Conservation (phyloP, 1,284 basidiomycete species). For the Taiwanofungus camphoratus region DNA sequence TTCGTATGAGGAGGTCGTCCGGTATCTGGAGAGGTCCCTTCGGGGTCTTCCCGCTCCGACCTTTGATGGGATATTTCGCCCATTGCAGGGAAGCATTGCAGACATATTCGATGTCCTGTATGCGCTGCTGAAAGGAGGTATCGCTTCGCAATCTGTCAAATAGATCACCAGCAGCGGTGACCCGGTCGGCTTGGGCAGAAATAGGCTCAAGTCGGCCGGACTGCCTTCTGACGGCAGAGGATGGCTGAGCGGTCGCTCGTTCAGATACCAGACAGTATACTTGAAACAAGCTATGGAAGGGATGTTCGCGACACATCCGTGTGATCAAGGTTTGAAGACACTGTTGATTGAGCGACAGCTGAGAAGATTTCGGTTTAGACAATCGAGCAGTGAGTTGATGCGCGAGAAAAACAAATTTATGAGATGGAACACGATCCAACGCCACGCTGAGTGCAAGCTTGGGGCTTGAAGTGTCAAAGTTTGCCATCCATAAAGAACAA, state of each 20-base stretch:
- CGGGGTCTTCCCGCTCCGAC: constrained; percentile 18
- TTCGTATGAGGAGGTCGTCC: constrained; percentile 36
- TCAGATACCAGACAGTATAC: constrained; percentile 61
- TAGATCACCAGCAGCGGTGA: constrained; percentile 65
- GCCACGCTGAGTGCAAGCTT: constrained; percentile 46
- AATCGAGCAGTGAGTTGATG: constrained; percentile 91
- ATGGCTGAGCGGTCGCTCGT: constrained; percentile 6
- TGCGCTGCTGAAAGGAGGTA: constrained; percentile 31
- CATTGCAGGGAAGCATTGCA: constrained; percentile 77
- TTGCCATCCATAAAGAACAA: constrained; percentile 89
- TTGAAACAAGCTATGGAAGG: constrained; percentile 91
- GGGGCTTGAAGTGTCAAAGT: constrained; percentile 58
- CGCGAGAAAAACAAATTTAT: constrained; percentile 86
- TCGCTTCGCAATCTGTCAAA: constrained; percentile 54
- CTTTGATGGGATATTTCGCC: constrained; percentile 61
- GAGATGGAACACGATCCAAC: constrained; percentile 69
- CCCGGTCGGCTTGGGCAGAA: constrained; percentile 49
- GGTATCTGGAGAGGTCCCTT: constrained; percentile 34
- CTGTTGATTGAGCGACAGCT: constrained; percentile 46
- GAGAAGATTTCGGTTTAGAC: constrained; percentile 32
- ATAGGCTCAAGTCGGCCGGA: constrained; percentile 37
- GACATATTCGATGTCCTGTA: constrained; percentile 59
- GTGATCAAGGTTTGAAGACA: constrained; percentile 63
- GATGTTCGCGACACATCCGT: constrained; percentile 85
- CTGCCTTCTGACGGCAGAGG: constrained; percentile 28